Evolutionary conservation across 805 yeast genomes (phyloP), one percentile per base, ranked within the genome.

Genomic region (Nakazawaea molendinolei): DNA sequence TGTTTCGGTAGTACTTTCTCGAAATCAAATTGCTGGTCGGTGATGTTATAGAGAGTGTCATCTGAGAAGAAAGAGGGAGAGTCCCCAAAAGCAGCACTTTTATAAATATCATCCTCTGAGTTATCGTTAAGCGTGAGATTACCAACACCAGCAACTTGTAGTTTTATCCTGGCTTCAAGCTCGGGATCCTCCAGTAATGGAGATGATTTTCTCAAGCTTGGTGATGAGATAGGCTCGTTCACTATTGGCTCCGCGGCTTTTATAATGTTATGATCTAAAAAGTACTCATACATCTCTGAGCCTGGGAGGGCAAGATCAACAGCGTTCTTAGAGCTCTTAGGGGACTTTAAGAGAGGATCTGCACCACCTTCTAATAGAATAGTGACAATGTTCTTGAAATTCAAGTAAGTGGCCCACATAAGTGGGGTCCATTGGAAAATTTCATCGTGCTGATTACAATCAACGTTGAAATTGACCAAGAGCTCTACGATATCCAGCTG

Each of bases 401-500:
- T 71, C 45, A 79, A 65, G 46, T 77, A 71, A 3, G 85, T 74
- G 1, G 94, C 89, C 95, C 95, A 86, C 92, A 84, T 85, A 30
- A 84, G 55, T 8, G 95, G 86, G 0, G 86, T 71, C 55, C 74
- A 77, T 3, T 71, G 65, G 17, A 71, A 52, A 16, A 73, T 38
- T 2, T 65, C 58, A 46, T 80, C 89, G 7, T 55, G 48, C 24
- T 60, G 45, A 46, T 78, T 77, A 6, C 73, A 65, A 46, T 74
- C 75, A 5, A 63, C 72, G 10, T 54, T 48, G 28, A 65, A 60
- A 18, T 57, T 55, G 16, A 63, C 45, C 15, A 79, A 51, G 1
- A 76, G 49, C 28, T 78, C 80, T 2, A 69, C 69, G 29, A 71
- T 60, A 6, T 60, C 64, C 8, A 55, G 48, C 24, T 76, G 63